Evolutionary conservation across 2,329 filamentous ascomycete species (phyloP).

Genomic region (Venturia carpophila): DNA sequence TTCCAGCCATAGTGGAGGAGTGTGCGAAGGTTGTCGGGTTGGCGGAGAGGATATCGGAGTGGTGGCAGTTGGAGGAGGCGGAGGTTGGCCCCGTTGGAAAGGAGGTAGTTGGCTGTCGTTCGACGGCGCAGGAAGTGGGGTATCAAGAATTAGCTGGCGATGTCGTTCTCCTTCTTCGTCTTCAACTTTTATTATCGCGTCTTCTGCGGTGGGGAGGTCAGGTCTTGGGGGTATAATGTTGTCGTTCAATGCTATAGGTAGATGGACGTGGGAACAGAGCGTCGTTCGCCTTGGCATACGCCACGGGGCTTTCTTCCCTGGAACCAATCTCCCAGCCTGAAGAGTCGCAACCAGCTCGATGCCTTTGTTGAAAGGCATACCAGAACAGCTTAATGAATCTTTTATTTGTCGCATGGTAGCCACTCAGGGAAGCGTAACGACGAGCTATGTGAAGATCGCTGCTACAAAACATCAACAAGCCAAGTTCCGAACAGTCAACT

Average conservation of each 20-base stretch:
- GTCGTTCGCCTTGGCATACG: no score
- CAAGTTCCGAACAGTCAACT: no score
- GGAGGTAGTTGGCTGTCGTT: background rate
- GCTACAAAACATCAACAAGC: background rate
- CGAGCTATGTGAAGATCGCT: background rate
- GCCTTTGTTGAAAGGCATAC: background rate
- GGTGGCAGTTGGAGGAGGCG: slow-evolving; percentile 19
- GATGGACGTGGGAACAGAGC: background rate
- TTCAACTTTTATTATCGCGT: background rate
- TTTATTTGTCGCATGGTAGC: background rate
- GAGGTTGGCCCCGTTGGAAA: slow-evolving; percentile 6
- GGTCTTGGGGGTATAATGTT: background rate
- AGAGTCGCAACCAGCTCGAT: background rate
- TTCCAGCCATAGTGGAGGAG: slow-evolving; percentile 66
- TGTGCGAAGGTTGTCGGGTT: slow-evolving; percentile 16
- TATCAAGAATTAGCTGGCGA: background rate
- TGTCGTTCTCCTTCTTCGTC: background rate
- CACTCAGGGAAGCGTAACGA: background rate
- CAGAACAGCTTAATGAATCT: background rate
- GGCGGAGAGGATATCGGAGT: slow-evolving; percentile 10
- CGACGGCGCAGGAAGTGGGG: background rate
- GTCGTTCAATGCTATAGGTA: background rate
- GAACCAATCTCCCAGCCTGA: no score
- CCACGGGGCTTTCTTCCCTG: background rate
- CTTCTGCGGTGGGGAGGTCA: background rate